Percentiles rank a stretch among this genome's conserved stretches.
Conservation (phyloP, 148 eudicot species). For the Camellia granthamiana region DNA sequence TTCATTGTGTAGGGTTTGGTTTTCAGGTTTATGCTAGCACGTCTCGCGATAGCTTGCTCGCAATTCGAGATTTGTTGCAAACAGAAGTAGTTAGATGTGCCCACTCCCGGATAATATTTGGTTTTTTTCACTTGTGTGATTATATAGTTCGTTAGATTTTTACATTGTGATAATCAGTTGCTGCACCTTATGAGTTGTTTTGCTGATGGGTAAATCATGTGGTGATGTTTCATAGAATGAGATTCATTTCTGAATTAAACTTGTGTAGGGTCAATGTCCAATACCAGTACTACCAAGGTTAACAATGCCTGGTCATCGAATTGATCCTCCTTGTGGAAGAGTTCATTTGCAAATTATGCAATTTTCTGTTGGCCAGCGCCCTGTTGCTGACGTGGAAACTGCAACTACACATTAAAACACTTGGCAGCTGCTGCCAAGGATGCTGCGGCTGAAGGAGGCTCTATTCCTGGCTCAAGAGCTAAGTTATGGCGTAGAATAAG, state of each 20-base stretch:
- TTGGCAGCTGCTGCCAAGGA: constrained; percentile 96
- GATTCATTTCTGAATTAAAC: constrained; percentile 15
- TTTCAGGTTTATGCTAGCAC: constrained; percentile 95
- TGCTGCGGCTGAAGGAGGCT: constrained; percentile 95
- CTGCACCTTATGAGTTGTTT: constrained; percentile 12
- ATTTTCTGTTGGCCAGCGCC: constrained; percentile 37
- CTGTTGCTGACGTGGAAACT: constrained; percentile 64
- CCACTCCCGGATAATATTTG: constrained; percentile 29
- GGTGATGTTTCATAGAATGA: not conserved
- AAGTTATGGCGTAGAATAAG: constrained; percentile 90
- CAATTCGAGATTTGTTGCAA: constrained; percentile 88
- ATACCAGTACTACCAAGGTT: constrained; percentile 84
- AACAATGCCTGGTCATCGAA: constrained; percentile 97
- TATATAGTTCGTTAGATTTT: not conserved
- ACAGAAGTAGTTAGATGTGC: constrained; percentile 80
- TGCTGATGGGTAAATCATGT: not conserved
- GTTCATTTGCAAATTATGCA: constrained; percentile 46
- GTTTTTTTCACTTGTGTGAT: not conserved
- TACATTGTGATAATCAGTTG: not conserved
- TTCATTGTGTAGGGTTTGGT: constrained; percentile 21
- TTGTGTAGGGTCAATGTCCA: constrained; percentile 82
- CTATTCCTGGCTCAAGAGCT: constrained; percentile 98
- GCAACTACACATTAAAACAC: constrained; percentile 82
- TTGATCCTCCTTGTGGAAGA: constrained; percentile 98
- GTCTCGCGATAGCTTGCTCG: constrained; percentile 95